Evolutionary conservation across 495 filamentous ascomycete genomes (phyloP).

Genomic region (Aspergillus baeticus): DNA sequence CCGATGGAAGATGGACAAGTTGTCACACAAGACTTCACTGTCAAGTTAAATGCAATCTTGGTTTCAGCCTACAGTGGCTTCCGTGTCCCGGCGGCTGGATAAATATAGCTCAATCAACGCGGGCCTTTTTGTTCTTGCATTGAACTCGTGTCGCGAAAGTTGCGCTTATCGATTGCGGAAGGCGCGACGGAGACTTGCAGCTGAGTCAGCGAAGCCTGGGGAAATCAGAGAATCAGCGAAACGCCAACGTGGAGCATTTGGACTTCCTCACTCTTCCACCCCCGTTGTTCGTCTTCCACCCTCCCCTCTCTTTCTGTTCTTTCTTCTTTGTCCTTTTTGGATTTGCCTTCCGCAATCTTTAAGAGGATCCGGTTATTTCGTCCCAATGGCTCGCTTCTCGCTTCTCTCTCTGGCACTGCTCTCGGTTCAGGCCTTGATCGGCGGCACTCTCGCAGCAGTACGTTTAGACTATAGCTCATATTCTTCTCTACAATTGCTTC

Average conservation of each 20-base stretch:
- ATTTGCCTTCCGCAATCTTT: conserved; percentile 20
- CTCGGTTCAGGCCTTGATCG: conserved; percentile 64
- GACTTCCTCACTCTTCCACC: conserved; percentile 11
- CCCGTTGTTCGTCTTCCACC: conserved; percentile 11
- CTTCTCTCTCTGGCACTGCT: conserved; percentile 69
- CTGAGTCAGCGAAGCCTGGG: conserved; percentile 16
- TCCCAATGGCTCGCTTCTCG: conserved; percentile 71
- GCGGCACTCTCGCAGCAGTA: conserved; percentile 61
- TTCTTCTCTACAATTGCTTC: conserved; percentile 10
- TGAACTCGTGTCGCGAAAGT: conserved; percentile 12
- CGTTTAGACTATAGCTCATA: conserved; percentile 31
- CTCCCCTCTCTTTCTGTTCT: conserved; percentile 3
- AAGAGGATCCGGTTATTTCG: conserved; percentile 6
- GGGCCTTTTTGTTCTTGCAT: conserved; percentile 4
- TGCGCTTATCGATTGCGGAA: neutral
- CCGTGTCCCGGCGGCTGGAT: too few species aligned
- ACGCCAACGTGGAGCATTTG: conserved; percentile 25
- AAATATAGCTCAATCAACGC: neutral
- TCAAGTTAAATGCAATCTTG: too few species aligned
- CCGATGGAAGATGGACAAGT: neutral
- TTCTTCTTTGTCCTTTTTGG: conserved; percentile 6
- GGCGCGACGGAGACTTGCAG: conserved; percentile 5
- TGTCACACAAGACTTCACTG: neutral
- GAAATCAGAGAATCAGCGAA: conserved; percentile 6
- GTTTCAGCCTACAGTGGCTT: neutral